Percentiles rank a stretch among this genome's conserved stretches.
Evolutionary conservation across 2,329 filamentous ascomycete genomes (phyloP).

Genomic region (Sporothrix inflata): DNA sequence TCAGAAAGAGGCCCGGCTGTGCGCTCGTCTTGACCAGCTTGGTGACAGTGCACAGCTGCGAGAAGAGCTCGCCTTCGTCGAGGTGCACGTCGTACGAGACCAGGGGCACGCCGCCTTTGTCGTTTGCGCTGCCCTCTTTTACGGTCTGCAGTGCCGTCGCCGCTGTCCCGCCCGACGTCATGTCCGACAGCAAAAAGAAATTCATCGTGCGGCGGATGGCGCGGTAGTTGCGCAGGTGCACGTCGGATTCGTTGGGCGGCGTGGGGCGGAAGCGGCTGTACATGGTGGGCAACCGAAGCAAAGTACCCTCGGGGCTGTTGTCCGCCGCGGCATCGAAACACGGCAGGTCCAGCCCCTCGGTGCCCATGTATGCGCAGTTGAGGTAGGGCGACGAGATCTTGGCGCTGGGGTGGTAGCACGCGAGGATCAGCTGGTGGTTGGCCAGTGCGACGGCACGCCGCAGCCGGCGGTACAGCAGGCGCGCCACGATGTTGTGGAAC

Average conservation of each 20-base stretch:
- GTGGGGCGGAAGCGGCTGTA: constrained; percentile 74
- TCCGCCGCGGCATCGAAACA: constrained; percentile 37
- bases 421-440: constrained; percentile 71
- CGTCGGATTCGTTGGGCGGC: constrained; percentile 52
- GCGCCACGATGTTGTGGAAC: constrained; percentile 39
- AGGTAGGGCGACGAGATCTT: constrained; percentile 71
- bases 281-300: constrained; percentile 54
- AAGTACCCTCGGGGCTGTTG: constrained; percentile 40
- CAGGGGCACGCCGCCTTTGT: constrained; percentile 16
- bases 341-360: constrained; percentile 57
- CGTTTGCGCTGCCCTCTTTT: not conserved
- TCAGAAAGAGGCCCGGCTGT: constrained; percentile 63
- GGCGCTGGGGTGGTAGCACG: constrained; percentile 75
- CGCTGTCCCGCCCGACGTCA: constrained; percentile 1
- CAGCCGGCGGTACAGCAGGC: constrained; percentile 41
- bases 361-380: constrained; percentile 67
- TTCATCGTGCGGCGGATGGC: constrained; percentile 26
- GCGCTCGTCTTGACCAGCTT: constrained; percentile 70
- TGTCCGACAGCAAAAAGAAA: constrained; percentile 32
- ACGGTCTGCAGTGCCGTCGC: not conserved
- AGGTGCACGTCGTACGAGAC: constrained; percentile 65
- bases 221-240: constrained; percentile 34
- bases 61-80: constrained; percentile 72
- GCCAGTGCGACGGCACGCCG: constrained; percentile 56
- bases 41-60: constrained; percentile 70